phyloP scores from a whole-genome alignment of 169 alveolate genomes.

The Plasmodium gallinaceum region DNA sequence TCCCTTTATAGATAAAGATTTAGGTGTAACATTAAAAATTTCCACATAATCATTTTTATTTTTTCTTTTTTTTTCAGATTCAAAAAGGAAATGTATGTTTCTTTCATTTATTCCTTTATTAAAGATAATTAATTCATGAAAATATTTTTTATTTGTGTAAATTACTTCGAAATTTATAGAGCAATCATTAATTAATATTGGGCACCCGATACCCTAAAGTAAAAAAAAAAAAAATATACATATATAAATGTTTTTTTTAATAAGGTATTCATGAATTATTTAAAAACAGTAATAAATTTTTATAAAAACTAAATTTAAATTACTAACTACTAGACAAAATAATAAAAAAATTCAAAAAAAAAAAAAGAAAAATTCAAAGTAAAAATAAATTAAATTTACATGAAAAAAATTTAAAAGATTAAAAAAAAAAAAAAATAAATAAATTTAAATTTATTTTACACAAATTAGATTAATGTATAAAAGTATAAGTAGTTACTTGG shows the following conservation, averaged over 20 bases:
- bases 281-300: no score
- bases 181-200: constrained; percentile 35
- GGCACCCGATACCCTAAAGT: constrained; percentile 50
- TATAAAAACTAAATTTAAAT: no score
- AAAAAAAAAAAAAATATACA: not conserved
- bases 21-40: constrained; percentile 59
- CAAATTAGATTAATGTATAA: not conserved
- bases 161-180: constrained; percentile 20
- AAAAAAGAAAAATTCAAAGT: no score
- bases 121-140: constrained; percentile 47
- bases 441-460: not conserved
- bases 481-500: constrained; percentile 13
- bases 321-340: no score
- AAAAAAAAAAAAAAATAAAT: not conserved
- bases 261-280: no score
- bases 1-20: constrained; percentile 39
- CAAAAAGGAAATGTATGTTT: constrained; percentile 34
- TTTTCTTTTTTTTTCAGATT: constrained; percentile 53
- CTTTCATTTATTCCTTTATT: constrained; percentile 61
- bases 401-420: no score
- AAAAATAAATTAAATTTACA: no score
- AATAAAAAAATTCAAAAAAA: no score
- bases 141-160: constrained; percentile 50
- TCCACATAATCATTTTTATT: constrained; percentile 26
- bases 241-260: no score